Evolutionary conservation across 306 rosid species (phyloP).

Genomic region (Sicyos edulis): DNA sequence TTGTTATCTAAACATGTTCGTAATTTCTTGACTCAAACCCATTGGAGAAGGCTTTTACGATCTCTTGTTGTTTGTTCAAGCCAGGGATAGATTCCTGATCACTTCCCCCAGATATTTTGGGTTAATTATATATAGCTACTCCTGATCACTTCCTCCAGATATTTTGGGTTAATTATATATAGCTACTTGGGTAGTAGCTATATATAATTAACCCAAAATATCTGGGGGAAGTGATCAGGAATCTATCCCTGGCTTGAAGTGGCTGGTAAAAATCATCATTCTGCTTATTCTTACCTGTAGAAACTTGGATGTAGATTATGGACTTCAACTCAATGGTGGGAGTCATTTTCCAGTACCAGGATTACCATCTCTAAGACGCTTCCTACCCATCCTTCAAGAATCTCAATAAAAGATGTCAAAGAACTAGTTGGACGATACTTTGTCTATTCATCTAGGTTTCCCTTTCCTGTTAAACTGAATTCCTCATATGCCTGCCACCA

Average conservation of each 20-base stretch:
- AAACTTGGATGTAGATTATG: neutral
- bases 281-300: neutral
- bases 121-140: neutral
- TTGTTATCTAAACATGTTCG: neutral
- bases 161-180: neutral
- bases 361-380: neutral
- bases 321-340: neutral
- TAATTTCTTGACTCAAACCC: neutral
- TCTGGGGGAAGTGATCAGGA: neutral
- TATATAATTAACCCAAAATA: neutral
- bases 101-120: neutral
- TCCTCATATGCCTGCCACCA: neutral
- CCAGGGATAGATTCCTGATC: neutral
- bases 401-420: neutral
- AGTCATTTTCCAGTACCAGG: neutral
- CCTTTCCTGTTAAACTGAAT: slow-evolving; percentile 9
- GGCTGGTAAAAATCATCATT: neutral
- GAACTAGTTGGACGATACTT: slow-evolving; percentile 9
- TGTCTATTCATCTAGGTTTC: neutral
- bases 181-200: neutral
- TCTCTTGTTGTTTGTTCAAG: neutral
- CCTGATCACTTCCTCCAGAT: neutral
- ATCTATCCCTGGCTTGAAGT: neutral
- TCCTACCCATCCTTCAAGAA: neutral
- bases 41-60: neutral